A percentile compares a stretch with the other conserved stretches of the same genome.
Evolutionary conservation across 768 basidiomycete genomes (phyloP).

Genomic region (Suillus subalutaceus): DNA sequence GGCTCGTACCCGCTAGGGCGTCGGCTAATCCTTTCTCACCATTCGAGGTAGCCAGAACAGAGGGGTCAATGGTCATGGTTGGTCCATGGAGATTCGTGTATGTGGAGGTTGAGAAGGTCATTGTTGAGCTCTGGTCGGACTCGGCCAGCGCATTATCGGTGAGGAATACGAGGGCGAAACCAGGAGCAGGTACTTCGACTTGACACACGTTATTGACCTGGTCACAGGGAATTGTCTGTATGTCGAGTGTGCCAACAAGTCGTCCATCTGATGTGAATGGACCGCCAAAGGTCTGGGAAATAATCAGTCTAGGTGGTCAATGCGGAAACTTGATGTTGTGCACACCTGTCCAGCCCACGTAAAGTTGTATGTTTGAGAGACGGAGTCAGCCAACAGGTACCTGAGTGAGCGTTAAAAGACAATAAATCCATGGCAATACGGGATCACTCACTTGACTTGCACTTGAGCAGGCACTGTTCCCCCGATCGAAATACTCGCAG

Average conservation of each 20-base stretch:
- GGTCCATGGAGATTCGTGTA: constrained; percentile 52
- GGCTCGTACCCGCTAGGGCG: constrained; percentile 15
- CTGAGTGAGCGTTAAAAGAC: constrained; percentile 29
- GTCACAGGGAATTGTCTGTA: constrained; percentile 66
- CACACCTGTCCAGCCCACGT: constrained; percentile 79
- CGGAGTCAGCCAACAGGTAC: constrained; percentile 58
- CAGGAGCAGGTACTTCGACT: constrained; percentile 68
- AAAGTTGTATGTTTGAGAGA: constrained; percentile 64
- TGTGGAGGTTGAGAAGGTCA: constrained; percentile 61
- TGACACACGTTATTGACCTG: constrained; percentile 52
- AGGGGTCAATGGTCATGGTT: constrained; percentile 57
- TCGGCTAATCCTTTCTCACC: constrained; percentile 44
- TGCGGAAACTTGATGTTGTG: neutral
- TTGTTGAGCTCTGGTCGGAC: constrained; percentile 34
- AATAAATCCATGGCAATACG: neutral
- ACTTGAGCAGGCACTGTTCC: constrained; percentile 49
- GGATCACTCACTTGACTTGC: constrained; percentile 50
- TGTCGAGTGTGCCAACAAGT: constrained; percentile 53
- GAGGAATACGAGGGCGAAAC: constrained; percentile 77
- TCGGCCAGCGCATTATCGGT: constrained; percentile 43
- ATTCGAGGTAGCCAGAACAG: constrained; percentile 65
- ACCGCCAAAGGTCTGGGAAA: constrained; percentile 57
- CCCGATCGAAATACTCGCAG: constrained; percentile 52
- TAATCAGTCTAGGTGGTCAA: constrained; percentile 2
- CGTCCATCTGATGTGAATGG: constrained; percentile 70